A percentile compares a stretch with the other conserved stretches of the same genome.
Conservation (phyloP, 106 monocot genomes). For the Ottelia alismoides region DNA sequence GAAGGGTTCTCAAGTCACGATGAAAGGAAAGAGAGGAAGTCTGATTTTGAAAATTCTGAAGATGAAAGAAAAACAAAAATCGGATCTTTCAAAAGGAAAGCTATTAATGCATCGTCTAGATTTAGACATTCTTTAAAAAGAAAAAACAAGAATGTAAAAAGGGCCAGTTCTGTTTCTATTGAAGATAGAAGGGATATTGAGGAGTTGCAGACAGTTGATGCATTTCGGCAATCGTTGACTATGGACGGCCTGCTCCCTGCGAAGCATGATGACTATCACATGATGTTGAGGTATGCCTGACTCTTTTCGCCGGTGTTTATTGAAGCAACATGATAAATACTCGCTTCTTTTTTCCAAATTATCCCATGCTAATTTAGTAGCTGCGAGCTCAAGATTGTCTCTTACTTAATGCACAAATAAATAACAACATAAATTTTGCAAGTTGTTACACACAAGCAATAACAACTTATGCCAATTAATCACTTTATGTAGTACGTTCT, state of each 20-base stretch:
- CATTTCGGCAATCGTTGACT: constrained; percentile 47
- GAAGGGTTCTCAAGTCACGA: constrained; percentile 40
- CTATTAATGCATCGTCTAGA: constrained; percentile 59
- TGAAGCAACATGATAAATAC: too few species aligned
- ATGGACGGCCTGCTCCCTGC: constrained; percentile 61
- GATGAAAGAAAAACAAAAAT: constrained; percentile 59
- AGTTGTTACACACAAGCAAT: too few species aligned
- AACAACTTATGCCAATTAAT: too few species aligned
- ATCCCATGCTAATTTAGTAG: too few species aligned
- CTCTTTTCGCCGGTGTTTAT: too few species aligned
- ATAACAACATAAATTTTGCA: too few species aligned
- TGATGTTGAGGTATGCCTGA: constrained; percentile 71
- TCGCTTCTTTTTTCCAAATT: too few species aligned
- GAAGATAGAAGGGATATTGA: constrained; percentile 63
- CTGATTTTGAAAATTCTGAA: constrained; percentile 65
- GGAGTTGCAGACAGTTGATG: constrained; percentile 66
- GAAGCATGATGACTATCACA: constrained; percentile 70
- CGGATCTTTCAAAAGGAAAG: constrained; percentile 58
- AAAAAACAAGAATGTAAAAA: constrained; percentile 32
- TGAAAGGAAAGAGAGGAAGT: constrained; percentile 55
- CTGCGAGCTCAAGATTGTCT: too few species aligned
- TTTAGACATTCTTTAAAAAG: constrained; percentile 60
- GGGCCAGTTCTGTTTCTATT: constrained; percentile 34
- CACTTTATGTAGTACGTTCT: too few species aligned
- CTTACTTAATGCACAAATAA: too few species aligned